A percentile compares a stretch with the other conserved stretches of the same genome.
Conservation (phyloP, 2,329 filamentous ascomycete species). For the Talaromyces albobiverticillius region DNA sequence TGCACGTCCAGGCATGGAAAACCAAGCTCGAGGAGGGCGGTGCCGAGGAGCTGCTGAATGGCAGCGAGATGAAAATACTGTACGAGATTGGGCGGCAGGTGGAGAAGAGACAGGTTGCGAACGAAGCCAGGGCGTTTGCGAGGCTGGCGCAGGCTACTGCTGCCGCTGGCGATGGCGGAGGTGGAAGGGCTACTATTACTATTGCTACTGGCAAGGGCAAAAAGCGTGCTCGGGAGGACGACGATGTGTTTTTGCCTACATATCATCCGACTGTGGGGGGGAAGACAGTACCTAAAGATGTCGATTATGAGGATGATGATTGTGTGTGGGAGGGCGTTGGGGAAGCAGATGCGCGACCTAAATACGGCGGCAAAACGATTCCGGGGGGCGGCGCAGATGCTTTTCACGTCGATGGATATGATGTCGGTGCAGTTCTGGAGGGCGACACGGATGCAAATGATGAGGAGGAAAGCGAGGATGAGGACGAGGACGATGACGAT, state of each 20-base stretch:
- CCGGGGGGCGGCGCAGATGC: too few relatives aligned
- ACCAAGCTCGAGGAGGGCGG: background rate
- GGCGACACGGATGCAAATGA: too few relatives aligned
- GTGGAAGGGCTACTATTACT: too few relatives aligned
- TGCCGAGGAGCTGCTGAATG: background rate
- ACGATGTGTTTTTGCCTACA: background rate
- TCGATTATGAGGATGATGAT: too few relatives aligned
- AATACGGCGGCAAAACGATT: too few relatives aligned
- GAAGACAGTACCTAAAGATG: background rate
- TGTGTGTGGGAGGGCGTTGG: too few relatives aligned
- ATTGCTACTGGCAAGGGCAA: background rate
- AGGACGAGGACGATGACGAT: background rate
- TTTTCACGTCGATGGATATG: too few relatives aligned
- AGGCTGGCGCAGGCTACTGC: background rate
- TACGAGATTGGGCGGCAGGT: background rate
- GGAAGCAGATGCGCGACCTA: too few relatives aligned
- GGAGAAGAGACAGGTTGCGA: background rate
- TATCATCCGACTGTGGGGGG: slow-evolving; percentile 3
- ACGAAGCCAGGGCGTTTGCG: background rate
- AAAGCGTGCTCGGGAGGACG: background rate
- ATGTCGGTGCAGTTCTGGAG: too few relatives aligned
- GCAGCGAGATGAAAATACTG: background rate
- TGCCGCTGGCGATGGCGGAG: too few relatives aligned
- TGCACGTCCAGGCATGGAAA: background rate
- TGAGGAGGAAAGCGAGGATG: background rate